Evolutionary conservation across 352 stramenopile genomes (phyloP).

Genomic region (Stramenopiles sp.): DNA sequence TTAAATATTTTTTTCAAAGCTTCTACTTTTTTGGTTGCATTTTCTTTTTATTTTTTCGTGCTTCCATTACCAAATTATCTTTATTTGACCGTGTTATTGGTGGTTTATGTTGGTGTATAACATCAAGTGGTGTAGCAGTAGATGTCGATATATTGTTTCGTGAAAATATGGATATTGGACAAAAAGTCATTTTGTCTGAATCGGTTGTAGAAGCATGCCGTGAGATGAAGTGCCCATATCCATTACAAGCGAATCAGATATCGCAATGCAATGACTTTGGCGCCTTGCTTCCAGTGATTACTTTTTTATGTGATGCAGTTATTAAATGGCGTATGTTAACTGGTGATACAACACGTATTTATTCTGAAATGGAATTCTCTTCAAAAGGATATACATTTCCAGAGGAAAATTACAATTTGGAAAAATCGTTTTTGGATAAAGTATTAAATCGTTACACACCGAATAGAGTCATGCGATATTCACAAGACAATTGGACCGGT

Average conservation of each 20-base stretch:
- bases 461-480: background rate
- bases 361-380: background rate
- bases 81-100: no score
- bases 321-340: background rate
- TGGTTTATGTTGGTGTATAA: constrained; percentile 34
- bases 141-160: constrained; percentile 19
- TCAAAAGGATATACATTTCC: background rate
- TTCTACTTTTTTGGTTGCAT: no score
- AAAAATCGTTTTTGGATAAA: constrained; percentile 6
- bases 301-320: constrained; percentile 15
- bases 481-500: background rate
- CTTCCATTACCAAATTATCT: no score
- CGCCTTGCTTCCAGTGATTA: constrained; percentile 17
- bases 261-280: constrained; percentile 19
- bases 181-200: constrained; percentile 18
- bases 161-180: constrained; percentile 16
- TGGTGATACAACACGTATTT: background rate
- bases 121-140: constrained; percentile 14
- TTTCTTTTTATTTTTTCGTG: no score
- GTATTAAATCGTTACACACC: constrained; percentile 11
- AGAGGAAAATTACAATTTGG: constrained; percentile 9
- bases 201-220: constrained; percentile 15
- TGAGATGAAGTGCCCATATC: constrained; percentile 17
- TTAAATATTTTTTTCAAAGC: no score
- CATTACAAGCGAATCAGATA: constrained; percentile 24